Conservation (phyloP, 768 basidiomycete genomes). For the Amanita exitialis region DNA sequence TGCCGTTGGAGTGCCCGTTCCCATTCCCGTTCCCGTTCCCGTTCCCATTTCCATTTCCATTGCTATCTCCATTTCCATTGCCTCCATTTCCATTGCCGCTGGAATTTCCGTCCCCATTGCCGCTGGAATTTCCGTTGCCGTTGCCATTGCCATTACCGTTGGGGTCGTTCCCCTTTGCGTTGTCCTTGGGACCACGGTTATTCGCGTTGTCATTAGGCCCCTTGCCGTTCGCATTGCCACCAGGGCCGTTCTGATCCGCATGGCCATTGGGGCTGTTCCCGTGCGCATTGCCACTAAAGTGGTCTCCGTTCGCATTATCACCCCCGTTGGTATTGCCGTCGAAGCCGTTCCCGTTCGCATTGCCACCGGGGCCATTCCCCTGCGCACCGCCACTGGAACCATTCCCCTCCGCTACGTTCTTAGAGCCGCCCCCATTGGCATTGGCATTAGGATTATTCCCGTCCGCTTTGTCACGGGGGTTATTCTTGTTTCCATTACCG, state of each 20-base stretch:
- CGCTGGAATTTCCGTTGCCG: neutral
- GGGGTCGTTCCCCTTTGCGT: neutral
- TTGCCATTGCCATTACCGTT: neutral
- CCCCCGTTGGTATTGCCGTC: neutral
- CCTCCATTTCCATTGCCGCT: neutral
- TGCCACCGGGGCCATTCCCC: too few relatives aligned
- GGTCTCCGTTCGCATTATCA: too few relatives aligned
- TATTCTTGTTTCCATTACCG: neutral
- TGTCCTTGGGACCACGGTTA: too few relatives aligned
- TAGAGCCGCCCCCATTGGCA: neutral
- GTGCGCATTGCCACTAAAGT: neutral
- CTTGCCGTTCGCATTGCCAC: too few relatives aligned
- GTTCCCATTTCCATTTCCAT: neutral
- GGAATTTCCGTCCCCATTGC: neutral
- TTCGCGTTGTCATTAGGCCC: too few relatives aligned
- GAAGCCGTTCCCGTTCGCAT: neutral
- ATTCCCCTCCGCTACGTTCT: neutral
- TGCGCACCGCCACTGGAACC: neutral
- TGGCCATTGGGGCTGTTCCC: neutral
- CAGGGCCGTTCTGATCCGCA: too few relatives aligned
- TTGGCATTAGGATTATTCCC: neutral
- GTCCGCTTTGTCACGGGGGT: neutral
- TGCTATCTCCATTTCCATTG: neutral
- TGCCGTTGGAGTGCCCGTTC: neutral
- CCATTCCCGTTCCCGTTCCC: neutral